Percentiles rank a stretch among this genome's conserved stretches.
These are phyloP conservation scores for Diplodia corticola DNA, from an alignment of 2,329 filamentous ascomycete genomes.

Conservation along the genomic window DNA sequence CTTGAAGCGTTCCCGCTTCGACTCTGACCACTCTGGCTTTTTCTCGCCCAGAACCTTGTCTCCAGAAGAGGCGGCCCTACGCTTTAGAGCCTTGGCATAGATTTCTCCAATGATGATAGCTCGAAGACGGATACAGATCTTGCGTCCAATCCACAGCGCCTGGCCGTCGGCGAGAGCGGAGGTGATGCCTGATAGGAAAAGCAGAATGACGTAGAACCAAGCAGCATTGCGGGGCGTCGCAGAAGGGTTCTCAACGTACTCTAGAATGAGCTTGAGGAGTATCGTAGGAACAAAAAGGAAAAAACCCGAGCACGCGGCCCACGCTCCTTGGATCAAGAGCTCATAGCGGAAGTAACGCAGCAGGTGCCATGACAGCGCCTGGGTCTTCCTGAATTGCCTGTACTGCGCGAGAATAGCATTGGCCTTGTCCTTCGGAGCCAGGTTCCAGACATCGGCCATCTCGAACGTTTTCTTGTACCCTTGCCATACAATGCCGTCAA, in stretches of 20 bases:
- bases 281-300: conserved; percentile 92
- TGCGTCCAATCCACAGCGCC: conserved; percentile 89
- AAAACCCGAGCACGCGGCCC: conserved; percentile 76
- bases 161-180: conserved; percentile 83
- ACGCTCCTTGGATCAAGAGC: conserved; percentile 74
- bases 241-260: conserved; percentile 86
- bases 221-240: conserved; percentile 79
- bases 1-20: conserved; percentile 46
- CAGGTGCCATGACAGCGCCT: conserved; percentile 75
- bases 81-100: conserved; percentile 89
- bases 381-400: conserved; percentile 80
- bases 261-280: conserved; percentile 83
- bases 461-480: conserved; percentile 85
- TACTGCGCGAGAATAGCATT: conserved; percentile 77
- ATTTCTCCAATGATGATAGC: conserved; percentile 97
- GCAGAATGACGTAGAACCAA: conserved; percentile 91
- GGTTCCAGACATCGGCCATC: conserved; percentile 86
- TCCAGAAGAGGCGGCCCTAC: conserved; percentile 75
- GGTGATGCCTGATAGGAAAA: conserved; percentile 79
- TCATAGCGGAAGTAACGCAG: conserved; percentile 78
- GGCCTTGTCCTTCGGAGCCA: conserved; percentile 85
- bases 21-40: conserved; percentile 46
- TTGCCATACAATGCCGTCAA: conserved; percentile 83
- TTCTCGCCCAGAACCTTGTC: conserved; percentile 71
- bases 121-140: conserved; percentile 87